Conservation (phyloP, 2,329 filamentous ascomycete genomes). For the Colletotrichum sp. region DNA sequence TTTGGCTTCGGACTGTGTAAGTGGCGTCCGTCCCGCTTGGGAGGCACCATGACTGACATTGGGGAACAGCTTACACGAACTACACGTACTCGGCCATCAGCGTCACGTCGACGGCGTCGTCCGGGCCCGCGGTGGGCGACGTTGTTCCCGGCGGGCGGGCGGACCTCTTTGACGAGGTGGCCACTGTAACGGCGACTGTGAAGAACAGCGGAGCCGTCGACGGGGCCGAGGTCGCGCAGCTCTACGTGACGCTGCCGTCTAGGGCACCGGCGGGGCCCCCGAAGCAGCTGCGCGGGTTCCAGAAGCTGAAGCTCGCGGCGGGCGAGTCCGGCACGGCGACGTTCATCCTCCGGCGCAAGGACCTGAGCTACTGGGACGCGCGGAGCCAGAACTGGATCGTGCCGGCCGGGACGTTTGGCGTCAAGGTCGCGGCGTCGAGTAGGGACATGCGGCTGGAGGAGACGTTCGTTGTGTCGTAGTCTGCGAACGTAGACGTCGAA, state of each 20-base stretch:
- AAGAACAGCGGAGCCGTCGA: constrained; percentile 66
- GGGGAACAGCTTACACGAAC: constrained; percentile 64
- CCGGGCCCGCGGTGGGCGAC: constrained; percentile 43
- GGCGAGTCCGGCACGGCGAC: constrained; percentile 53
- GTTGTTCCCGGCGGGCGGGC: constrained; percentile 46
- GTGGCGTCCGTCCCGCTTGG: constrained; percentile 7
- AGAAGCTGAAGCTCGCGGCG: constrained; percentile 59
- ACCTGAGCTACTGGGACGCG: constrained; percentile 71
- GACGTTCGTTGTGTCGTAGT: constrained; percentile 2
- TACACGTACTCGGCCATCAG: constrained; percentile 63
- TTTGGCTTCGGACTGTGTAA: constrained; percentile 67
- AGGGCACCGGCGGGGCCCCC: constrained; percentile 47
- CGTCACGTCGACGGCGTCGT: constrained; percentile 37
- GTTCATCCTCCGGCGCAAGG: constrained; percentile 62
- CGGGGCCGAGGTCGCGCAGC: constrained; percentile 71
- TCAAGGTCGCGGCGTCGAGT: constrained; percentile 50
- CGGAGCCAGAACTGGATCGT: constrained; percentile 63
- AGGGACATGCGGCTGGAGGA: constrained; percentile 47
- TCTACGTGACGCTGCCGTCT: constrained; percentile 53
- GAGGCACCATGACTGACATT: background rate
- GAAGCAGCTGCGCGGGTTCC: constrained; percentile 68
- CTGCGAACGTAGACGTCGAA: too few species aligned
- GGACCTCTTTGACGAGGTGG: constrained; percentile 50
- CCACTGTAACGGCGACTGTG: constrained; percentile 60
- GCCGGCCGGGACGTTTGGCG: constrained; percentile 45